Evolutionary conservation across 305 asterid species (phyloP).

Genomic region (Lippia alba): DNA sequence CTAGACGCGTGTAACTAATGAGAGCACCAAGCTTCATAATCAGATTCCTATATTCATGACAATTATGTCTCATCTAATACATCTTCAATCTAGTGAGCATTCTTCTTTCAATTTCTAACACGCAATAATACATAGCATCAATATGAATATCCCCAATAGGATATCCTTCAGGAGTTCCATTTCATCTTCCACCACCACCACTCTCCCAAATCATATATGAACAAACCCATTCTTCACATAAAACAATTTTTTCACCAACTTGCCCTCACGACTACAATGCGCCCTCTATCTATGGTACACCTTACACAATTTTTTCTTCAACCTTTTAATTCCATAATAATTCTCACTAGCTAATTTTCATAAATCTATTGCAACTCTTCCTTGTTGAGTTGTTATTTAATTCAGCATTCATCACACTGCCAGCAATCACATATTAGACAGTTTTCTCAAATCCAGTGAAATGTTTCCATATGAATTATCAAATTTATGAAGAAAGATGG

Average conservation of each 20-base stretch:
- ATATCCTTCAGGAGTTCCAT: neutral
- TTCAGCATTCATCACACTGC: neutral
- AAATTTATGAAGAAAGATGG: neutral
- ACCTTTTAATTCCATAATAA: neutral
- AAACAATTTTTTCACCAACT: neutral
- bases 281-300: no score
- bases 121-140: neutral
- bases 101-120: constrained; percentile 3
- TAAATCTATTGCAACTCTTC: neutral
- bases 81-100: constrained; percentile 1
- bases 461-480: neutral
- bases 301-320: neutral
- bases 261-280: neutral
- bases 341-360: neutral
- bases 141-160: neutral
- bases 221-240: neutral
- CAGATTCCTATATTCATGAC: no score
- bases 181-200: neutral
- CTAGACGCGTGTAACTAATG: no score
- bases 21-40: no score
- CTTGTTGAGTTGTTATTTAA: neutral
- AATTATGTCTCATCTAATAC: neutral
- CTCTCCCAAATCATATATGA: no score
- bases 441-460: neutral
- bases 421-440: neutral